Conservation (phyloP, 306 rosid genomes). For the Psophocarpus tetragonolobus region DNA sequence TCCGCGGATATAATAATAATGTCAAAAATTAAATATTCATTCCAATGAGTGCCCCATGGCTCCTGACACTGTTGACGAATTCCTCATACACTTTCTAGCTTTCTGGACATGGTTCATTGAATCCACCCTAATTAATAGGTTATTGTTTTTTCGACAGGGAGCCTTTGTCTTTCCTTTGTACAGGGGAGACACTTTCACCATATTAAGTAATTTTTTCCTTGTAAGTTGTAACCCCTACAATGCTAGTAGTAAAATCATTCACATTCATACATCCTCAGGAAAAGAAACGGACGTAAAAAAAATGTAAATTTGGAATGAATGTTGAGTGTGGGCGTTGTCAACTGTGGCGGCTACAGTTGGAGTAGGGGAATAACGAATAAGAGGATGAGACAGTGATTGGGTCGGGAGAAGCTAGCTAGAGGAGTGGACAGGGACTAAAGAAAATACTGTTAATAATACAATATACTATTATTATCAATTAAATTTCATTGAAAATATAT, state of each 20-base stretch:
- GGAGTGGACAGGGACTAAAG: constrained; percentile 28
- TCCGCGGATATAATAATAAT: not conserved
- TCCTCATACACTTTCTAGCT: constrained; percentile 13
- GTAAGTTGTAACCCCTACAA: not conserved
- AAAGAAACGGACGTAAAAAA: not conserved
- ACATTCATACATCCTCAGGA: not conserved
- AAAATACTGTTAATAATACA: too few relatives aligned
- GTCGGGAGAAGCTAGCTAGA: not conserved
- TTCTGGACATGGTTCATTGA: constrained; percentile 39
- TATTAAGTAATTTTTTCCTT: constrained; percentile 1
- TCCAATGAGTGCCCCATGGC: constrained; percentile 15
- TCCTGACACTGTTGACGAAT: constrained; percentile 42
- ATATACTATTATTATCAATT: too few relatives aligned
- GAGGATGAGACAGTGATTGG: constrained; percentile 33
- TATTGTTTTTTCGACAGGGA: not conserved
- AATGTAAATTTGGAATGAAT: not conserved
- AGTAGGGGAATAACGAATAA: not conserved
- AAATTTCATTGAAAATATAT: too few relatives aligned
- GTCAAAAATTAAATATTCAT: not conserved
- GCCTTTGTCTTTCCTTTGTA: not conserved
- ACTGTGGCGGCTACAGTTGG: constrained; percentile 52
- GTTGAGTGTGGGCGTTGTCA: constrained; percentile 27
- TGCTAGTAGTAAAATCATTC: not conserved
- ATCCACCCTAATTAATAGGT: constrained; percentile 22
- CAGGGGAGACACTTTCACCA: constrained; percentile 30